Base-by-base conservation (phyloP, 2,329 filamentous ascomycete species). In the Paraphoma chrysanthemicola region DNA sequence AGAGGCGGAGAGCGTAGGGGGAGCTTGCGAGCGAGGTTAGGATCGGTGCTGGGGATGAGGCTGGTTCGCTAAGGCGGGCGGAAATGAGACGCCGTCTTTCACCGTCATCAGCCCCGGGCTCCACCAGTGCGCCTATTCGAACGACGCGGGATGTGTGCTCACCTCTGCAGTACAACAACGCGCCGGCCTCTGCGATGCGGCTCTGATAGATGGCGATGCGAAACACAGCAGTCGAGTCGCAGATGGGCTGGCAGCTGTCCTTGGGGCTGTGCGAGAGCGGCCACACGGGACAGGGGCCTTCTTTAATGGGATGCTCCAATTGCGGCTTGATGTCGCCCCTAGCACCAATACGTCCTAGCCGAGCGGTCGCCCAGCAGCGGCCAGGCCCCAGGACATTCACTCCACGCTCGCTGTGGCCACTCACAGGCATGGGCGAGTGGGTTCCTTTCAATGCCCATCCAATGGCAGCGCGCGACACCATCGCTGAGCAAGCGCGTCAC, bases 31-130 rank as follows among this genome's bases (percentile, higher is more conserved):
- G 57, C 54, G 59, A 67, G 53, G 61, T 50, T 57, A 59, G 58
- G 67, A 64, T 66, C 60, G 59, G 64, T 63, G 63, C 66, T 70
- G 64, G 67, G 60, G 66, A 69, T 71, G 70, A 72, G 70, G 70
- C 69, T 72, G 70, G 71, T 70, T 67, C 70, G 68, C 69, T 71
- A 72, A 73, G 51, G 63, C 66, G 66, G 67, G 62, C 67, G 70
- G 71, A 74, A 74, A 74, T 74, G 71, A 74, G 70, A 66, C 63
- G 64, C 67, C 69, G 67, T 62, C 64, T 67, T 52, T 64, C 57
- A 67, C 62, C 63, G 62, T 65, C 65, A 64, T 65, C 63, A 66
- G 63, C 3, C 33, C 33, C 33, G 56, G 48, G 57, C 54, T 60
- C 59, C 60, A 60, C 66, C 56, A 55, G 18, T 50, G 48, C 53